Evolutionary conservation across 2,329 filamentous ascomycete genomes (phyloP), one percentile per base, ranked within the genome.

Genomic region (Shiraia sp.): DNA sequence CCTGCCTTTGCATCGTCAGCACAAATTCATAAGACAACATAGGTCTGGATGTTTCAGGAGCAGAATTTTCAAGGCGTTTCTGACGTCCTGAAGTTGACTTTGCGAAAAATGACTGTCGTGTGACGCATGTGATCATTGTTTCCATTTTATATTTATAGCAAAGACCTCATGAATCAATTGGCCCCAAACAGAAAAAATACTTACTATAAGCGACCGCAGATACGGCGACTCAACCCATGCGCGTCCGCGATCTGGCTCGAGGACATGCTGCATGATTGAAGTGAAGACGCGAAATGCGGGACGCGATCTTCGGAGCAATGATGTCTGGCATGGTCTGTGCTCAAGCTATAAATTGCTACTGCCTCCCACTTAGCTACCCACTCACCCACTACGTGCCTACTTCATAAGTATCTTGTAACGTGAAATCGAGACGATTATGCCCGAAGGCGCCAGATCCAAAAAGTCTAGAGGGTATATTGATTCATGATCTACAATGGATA

Each of bases 1-100:
- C 93, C 93, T 57, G 93, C 90, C 78, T 86, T 60, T 27, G 47
- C 53, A 37, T 43, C 4, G 19, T 22, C 19, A 22, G 19, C 19
- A 22, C 8, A 22, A 22, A n/a, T n/a, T n/a, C n/a, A n/a, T n/a
- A n/a, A n/a, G n/a, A n/a, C n/a, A n/a, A n/a, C n/a, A n/a, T n/a
- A n/a, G n/a, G n/a, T n/a, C n/a, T n/a, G n/a, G n/a, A n/a, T n/a
- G n/a, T n/a, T n/a, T n/a, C n/a, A n/a, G n/a, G n/a, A n/a, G n/a
- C n/a, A n/a, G n/a, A n/a, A n/a, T n/a, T n/a, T n/a, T n/a, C n/a
- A n/a, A n/a, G n/a, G n/a, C n/a, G n/a, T n/a, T 28, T 28, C 10
- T 10, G 4, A n/a, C 4, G 13, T 10, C 10, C 13, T 5, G 10
- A 12, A 26, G 17, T n/a, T 24, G 19, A 8, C 19, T 4, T 17